phyloP scores from a whole-genome alignment of 2,329 filamentous ascomycete genomes.

The Pyricularia pennisetigena region DNA sequence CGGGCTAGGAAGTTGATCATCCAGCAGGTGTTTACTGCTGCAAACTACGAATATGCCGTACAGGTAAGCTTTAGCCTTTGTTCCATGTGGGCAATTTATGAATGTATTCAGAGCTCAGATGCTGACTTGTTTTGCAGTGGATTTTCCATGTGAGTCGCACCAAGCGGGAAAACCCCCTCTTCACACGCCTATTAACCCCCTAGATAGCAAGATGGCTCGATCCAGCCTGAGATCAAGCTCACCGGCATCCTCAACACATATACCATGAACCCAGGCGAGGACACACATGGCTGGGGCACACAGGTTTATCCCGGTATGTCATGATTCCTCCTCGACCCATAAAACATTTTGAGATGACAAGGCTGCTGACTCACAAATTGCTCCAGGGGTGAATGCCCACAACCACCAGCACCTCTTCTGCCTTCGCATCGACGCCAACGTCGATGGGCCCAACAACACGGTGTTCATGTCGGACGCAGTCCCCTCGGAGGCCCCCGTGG shows the following conservation, averaged over 20 bases:
- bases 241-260: constrained; percentile 94
- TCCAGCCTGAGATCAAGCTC: constrained; percentile 85
- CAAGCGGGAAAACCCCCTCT: neutral
- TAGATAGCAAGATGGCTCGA: constrained; percentile 66
- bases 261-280: constrained; percentile 67
- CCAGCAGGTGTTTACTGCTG: constrained; percentile 88
- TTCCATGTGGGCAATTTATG: too few relatives aligned
- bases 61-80: constrained; percentile 18
- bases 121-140: constrained; percentile 49
- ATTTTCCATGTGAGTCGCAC: constrained; percentile 54
- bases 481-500: constrained; percentile 61
- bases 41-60: constrained; percentile 81
- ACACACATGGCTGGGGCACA: constrained; percentile 79
- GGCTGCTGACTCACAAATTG: neutral
- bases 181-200: constrained; percentile 10
- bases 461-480: constrained; percentile 75
- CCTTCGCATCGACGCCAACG: constrained; percentile 74
- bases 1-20: constrained; percentile 78
- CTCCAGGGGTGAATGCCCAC: constrained; percentile 70
- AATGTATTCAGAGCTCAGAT: too few relatives aligned
- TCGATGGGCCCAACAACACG: constrained; percentile 79
- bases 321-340: constrained; percentile 1
- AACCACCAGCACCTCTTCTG: constrained; percentile 97
- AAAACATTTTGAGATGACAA: neutral
- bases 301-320: constrained; percentile 64